Evolutionary conservation across 1,284 basidiomycete species (phyloP).

Genomic region (Dichomitus squalens): DNA sequence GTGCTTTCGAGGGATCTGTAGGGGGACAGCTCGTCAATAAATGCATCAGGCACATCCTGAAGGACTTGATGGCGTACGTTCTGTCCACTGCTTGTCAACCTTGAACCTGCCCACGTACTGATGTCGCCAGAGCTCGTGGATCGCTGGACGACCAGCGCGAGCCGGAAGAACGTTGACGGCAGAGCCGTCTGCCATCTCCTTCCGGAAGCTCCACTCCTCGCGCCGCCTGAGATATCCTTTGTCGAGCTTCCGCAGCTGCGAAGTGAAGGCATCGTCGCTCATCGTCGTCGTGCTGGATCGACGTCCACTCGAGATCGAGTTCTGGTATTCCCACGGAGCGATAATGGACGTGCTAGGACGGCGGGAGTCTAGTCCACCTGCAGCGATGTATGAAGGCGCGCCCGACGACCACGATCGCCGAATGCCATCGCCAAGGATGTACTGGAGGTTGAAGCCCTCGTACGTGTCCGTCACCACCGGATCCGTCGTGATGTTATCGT

Average conservation of each 20-base stretch:
- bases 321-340: conserved; percentile 15
- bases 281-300: conserved; percentile 49
- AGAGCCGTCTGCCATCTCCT: conserved; percentile 50
- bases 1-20: conserved; percentile 55
- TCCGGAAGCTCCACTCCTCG: conserved; percentile 64
- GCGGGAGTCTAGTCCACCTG: conserved; percentile 12
- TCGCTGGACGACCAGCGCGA: conserved; percentile 37
- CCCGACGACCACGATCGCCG: conserved; percentile 37
- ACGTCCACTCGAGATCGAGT: conserved; percentile 35
- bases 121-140: conserved; percentile 70
- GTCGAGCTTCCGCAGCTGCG: conserved; percentile 51
- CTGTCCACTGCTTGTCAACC: conserved; percentile 52
- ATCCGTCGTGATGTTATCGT: conserved; percentile 1
- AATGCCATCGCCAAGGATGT: conserved; percentile 42
- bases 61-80: conserved; percentile 41
- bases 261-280: conserved; percentile 62
- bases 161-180: conserved; percentile 20
- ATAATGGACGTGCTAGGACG: conserved; percentile 14
- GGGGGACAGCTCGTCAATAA: conserved; percentile 20
- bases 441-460: conserved; percentile 46
- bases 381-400: conserved; percentile 40
- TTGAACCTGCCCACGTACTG: conserved; percentile 66
- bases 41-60: not conserved
- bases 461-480: conserved; percentile 27
- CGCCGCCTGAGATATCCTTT: conserved; percentile 47